Percentiles rank a stretch among this genome's conserved stretches.
phyloP scores from a whole-genome alignment of 805 yeast species.

The Komagataella pastoris region DNA sequence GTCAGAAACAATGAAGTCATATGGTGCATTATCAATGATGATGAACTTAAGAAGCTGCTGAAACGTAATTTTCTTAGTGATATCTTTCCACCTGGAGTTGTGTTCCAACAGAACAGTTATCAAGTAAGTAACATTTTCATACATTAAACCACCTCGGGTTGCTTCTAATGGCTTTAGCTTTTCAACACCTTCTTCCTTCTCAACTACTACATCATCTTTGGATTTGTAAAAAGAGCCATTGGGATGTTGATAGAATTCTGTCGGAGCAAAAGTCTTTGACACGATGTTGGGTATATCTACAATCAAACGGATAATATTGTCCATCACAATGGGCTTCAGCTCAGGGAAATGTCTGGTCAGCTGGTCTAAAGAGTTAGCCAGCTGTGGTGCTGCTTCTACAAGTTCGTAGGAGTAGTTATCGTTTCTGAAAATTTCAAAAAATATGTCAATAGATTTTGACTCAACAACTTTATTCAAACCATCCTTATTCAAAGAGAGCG shows the following conservation, averaged over 20 bases:
- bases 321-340: conserved; percentile 43
- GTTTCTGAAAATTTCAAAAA: conserved; percentile 36
- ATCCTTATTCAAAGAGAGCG: conserved; percentile 62
- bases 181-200: conserved; percentile 24
- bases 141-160: conserved; percentile 27
- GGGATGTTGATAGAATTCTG: conserved; percentile 29
- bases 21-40: conserved; percentile 40
- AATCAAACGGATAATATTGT: conserved; percentile 32
- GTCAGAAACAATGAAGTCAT: conserved; percentile 43
- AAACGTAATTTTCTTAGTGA: conserved; percentile 22
- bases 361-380: conserved; percentile 69
- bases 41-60: conserved; percentile 35
- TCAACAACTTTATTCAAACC: conserved; percentile 50
- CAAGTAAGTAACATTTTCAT: conserved; percentile 38
- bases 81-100: conserved; percentile 31
- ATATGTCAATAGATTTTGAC: conserved; percentile 22
- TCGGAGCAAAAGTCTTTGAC: conserved; percentile 20
- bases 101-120: conserved; percentile 39
- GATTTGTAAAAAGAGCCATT: conserved; percentile 25
- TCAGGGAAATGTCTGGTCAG: conserved; percentile 74
- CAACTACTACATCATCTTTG: conserved; percentile 25
- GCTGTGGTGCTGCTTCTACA: conserved; percentile 36
- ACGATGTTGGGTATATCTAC: conserved; percentile 27
- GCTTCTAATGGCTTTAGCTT: conserved; percentile 42
- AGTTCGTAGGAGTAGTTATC: conserved; percentile 38